A percentile compares a stretch with the other conserved stretches of the same genome.
Evolutionary conservation across 257 asterid species (phyloP).

Genomic region (Salvia splendens): DNA sequence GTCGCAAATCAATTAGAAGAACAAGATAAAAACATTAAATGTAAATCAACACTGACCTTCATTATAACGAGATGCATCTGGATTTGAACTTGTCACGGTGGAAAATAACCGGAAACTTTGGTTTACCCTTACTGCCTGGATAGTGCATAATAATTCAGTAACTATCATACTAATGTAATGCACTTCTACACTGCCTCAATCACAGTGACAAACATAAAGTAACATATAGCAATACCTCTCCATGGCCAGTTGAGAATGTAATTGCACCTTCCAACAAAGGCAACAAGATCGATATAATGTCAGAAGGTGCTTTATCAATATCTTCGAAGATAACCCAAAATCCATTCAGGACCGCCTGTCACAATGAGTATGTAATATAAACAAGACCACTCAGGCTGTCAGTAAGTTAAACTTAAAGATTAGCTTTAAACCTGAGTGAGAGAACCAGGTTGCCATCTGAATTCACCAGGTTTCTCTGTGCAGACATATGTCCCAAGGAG

Average conservation of each 20-base stretch:
- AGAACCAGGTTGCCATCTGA: conserved; percentile 99
- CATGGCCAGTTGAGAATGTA: conserved; percentile 78
- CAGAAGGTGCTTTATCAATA: conserved; percentile 91
- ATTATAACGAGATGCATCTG: conserved; percentile 49
- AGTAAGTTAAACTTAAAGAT: conserved; percentile 20
- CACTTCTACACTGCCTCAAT: neutral
- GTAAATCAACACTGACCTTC: conserved; percentile 56
- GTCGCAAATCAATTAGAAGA: neutral
- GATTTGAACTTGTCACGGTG: conserved; percentile 75
- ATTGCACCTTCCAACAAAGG: conserved; percentile 82
- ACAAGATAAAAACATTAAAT: conserved; percentile 4
- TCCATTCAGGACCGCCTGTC: conserved; percentile 86
- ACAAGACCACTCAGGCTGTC: conserved; percentile 22
- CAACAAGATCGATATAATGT: conserved; percentile 68
- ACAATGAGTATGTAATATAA: conserved; percentile 16
- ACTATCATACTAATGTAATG: conserved; percentile 1
- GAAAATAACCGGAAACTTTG: conserved; percentile 79
- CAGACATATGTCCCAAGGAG: conserved; percentile 89
- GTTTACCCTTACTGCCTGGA: conserved; percentile 81
- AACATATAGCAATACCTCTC: conserved; percentile 62
- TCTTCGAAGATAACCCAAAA: conserved; percentile 95
- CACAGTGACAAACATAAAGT: neutral
- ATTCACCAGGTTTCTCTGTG: conserved; percentile 93
- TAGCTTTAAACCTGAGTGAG: conserved; percentile 77
- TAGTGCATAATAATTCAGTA: neutral